Evolutionary conservation across 1,284 basidiomycete genomes (phyloP), one percentile per base, ranked within the genome.

Genomic region (Melanopsichium pennsylvanicum): DNA sequence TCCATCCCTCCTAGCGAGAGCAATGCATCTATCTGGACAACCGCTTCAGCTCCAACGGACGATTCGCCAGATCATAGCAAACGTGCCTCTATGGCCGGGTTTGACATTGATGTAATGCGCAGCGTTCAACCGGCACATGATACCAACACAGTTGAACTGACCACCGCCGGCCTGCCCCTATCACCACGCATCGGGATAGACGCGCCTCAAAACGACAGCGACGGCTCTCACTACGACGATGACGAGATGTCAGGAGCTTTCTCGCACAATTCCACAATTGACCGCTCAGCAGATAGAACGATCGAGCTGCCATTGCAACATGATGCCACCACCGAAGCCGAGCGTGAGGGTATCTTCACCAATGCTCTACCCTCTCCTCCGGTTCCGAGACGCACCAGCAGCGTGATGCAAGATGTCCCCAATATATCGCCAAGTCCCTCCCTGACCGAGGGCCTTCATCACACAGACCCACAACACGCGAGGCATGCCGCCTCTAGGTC

Each of bases 191-290:
- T 51, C 23, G 56, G 46, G 2, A 36, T 49, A 8, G 49, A 49
- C 21, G 42, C 40, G 12, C 36, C 54, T 16, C 31, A 43, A 11
- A 45, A 55, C 32, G 60, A 70, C n/a, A 70, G 67, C 41, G 67
- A 70, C 32, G 67, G 67, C 34, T 70, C 67, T 15, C 56, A 64
- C 13, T 70, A 70, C 34, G 67, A 60, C 15, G 67, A 70, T 23
- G 67, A 70, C 10, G 58, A 61, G 15, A 22, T 41, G 34, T 42
- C 48, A 4, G 56, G 32, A 13, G 34, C 38, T 9, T 41, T 41
- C 4, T 21, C 32, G 9, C 54, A 57, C 18, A 45, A 48, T n/a
- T 48, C 54, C 0, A 50, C n/a, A n/a, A n/a, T 42, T 13, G 54
- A 63, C 13, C 48, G 37, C 1, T 48, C 49, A 8, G 63, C 51